Evolutionary conservation across 345 rosid genomes (phyloP).

Genomic region (Carallia brachiata): DNA sequence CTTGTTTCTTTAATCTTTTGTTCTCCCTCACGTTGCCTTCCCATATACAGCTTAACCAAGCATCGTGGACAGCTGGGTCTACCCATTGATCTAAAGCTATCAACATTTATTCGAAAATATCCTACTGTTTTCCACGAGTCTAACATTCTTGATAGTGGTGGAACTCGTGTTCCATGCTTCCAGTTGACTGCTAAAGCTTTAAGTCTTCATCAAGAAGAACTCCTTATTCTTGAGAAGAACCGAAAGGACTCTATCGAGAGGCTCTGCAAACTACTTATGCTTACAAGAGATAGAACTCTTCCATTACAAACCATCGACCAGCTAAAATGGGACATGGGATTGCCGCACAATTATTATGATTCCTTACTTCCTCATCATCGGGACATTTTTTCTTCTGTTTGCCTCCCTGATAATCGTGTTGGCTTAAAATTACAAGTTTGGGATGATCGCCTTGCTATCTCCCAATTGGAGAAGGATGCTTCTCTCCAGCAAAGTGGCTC

Average conservation of each 20-base stretch:
- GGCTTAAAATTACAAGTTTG: slow-evolving; percentile 59
- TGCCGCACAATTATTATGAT: slow-evolving; percentile 60
- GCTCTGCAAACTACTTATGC: slow-evolving; percentile 73
- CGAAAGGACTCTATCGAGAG: slow-evolving; percentile 41
- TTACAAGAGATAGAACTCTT: slow-evolving; percentile 54
- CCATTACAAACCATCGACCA: slow-evolving; percentile 75
- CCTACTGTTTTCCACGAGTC: slow-evolving; percentile 61
- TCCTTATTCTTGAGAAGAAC: slow-evolving; percentile 24
- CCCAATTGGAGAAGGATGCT: slow-evolving; percentile 47
- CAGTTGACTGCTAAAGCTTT: slow-evolving; percentile 55
- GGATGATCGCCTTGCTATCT: slow-evolving; percentile 58
- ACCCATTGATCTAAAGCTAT: slow-evolving; percentile 58
- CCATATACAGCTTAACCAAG: slow-evolving; percentile 45
- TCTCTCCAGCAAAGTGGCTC: slow-evolving; percentile 29
- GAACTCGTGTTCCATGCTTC: slow-evolving; percentile 71
- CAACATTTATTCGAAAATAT: slow-evolving; percentile 62
- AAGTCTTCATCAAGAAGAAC: slow-evolving; percentile 42
- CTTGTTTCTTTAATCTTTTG: slow-evolving; percentile 58
- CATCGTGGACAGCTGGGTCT: slow-evolving; percentile 68
- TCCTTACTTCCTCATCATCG: slow-evolving; percentile 38
- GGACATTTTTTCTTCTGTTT: slow-evolving; percentile 50
- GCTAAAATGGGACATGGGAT: slow-evolving; percentile 80
- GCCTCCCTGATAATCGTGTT: slow-evolving; percentile 48
- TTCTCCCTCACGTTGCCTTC: slow-evolving; percentile 34
- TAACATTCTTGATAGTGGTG: slow-evolving; percentile 57